Percentiles rank a stretch among this genome's conserved stretches.
These are phyloP conservation scores for Ambrosiella xylebori DNA, from an alignment of 2,329 filamentous ascomycete genomes.

Conservation along the genomic window DNA sequence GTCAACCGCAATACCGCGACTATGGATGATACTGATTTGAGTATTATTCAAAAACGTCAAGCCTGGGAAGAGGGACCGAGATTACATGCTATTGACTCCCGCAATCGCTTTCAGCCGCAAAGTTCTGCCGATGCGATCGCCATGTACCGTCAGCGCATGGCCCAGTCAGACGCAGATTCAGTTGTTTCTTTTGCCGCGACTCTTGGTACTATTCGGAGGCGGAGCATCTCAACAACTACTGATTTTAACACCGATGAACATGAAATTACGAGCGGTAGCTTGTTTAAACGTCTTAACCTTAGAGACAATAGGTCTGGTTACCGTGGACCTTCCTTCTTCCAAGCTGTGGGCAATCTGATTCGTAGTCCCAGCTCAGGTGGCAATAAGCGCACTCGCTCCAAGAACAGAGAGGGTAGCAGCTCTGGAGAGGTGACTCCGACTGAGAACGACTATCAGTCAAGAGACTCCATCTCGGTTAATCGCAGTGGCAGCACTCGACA, in stretches of 20 bases:
- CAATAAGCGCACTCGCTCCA: conserved; percentile 4
- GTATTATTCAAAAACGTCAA: conserved; percentile 27
- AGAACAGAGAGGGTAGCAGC: neutral
- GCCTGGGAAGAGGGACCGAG: conserved; percentile 34
- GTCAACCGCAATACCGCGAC: conserved; percentile 25
- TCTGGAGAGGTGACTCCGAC: conserved; percentile 5
- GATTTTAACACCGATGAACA: conserved; percentile 30
- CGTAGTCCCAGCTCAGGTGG: conserved; percentile 29
- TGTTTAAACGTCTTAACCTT: conserved; percentile 45
- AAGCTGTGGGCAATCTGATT: conserved; percentile 25
- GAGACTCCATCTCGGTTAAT: conserved; percentile 24
- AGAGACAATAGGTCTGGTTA: conserved; percentile 21
- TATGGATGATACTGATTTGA: conserved; percentile 28
- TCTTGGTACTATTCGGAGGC: conserved; percentile 42
- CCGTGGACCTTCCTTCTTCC: conserved; percentile 23
- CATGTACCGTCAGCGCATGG: conserved; percentile 26
- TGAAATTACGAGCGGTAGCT: conserved; percentile 40
- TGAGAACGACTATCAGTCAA: conserved; percentile 15
- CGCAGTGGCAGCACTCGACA: conserved; percentile 34
- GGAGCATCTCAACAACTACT: conserved; percentile 42
- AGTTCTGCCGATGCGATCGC: conserved; percentile 26
- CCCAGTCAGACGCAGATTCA: conserved; percentile 37
- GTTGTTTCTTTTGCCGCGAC: conserved; percentile 48
- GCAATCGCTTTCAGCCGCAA: conserved; percentile 23
- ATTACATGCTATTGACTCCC: conserved; percentile 27